A percentile compares a stretch with the other conserved stretches of the same genome.
Conservation (phyloP, 176 grass and related monocot genomes). For the Aegilops speltoides region DNA sequence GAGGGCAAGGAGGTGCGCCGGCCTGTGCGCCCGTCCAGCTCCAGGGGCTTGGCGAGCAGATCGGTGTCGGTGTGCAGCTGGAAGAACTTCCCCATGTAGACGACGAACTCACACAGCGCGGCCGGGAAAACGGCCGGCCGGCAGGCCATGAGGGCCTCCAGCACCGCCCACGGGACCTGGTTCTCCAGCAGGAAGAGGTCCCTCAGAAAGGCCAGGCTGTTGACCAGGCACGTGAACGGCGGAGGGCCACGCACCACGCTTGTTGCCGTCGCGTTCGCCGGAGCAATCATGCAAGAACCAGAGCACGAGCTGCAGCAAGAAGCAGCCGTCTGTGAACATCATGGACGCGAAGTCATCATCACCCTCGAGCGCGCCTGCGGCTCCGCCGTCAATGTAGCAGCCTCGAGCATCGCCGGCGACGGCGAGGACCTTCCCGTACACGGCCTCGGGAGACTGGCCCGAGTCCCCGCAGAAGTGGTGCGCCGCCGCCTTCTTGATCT, state of each 20-base stretch:
- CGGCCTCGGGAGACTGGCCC: not conserved
- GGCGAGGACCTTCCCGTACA: not conserved
- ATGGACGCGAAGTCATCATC: not conserved
- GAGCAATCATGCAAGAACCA: not conserved
- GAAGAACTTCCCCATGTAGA: not conserved
- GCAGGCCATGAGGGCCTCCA: not conserved
- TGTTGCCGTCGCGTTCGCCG: too few relatives aligned
- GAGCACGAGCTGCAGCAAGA: not conserved
- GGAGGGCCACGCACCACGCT: too few relatives aligned
- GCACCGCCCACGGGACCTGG: too few relatives aligned
- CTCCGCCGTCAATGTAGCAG: not conserved
- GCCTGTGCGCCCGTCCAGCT: not conserved
- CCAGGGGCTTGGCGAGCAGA: not conserved
- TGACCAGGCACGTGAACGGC: not conserved
- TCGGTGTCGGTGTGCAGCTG: not conserved
- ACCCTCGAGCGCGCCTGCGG: not conserved
- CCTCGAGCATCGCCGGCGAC: not conserved
- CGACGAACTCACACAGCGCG: not conserved
- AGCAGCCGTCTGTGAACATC: not conserved
- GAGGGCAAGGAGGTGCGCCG: not conserved
- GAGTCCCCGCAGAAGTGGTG: not conserved
- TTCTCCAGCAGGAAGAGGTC: not conserved
- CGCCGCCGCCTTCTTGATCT: not conserved
- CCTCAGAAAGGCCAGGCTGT: not conserved
- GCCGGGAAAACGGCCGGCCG: not conserved